Base-by-base conservation (phyloP, 1,139 yeast species). In the Protomyces lactucae-debilis region DNA sequence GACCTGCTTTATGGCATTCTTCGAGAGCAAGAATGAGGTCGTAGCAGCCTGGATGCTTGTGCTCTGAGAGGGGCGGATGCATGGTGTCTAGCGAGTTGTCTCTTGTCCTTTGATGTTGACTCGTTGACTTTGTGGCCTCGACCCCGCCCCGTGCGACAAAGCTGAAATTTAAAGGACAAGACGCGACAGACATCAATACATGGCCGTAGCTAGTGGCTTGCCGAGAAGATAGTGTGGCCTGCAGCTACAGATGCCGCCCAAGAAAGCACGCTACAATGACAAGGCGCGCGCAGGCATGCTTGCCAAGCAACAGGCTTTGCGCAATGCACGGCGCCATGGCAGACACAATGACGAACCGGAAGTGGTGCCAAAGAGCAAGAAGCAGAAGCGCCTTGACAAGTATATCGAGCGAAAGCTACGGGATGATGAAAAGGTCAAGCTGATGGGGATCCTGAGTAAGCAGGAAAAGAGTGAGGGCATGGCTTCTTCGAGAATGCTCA, bases 261-360 rank as follows among this genome's bases (percentile, higher is more conserved):
- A 55, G 39, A 59, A 59, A 28, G 63, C 63, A 3, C 1, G 96
- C 68, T 87, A 86, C 78, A 89, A 89, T 74, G 96, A 87, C 74
- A 88, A 87, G 78, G 96, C 95, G 65, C 83, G 95, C 46, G 73
- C 90, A 3, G 96, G 96, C 39, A 87, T 87, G 83, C 85, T 89
- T 72, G 86, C 92, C 48, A 88, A 87, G 78, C 88, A 87, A 73
- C 85, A 87, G 45, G 85, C 86, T 57, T 78, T 89, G 70, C 86
- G 85, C 69, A 77, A 77, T 65, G 87, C 84, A 45, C 79, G 96
- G 65, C 87, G 88, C 71, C 68, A 67, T 14, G 84, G 87, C 75
- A 86, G 84, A 71, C 84, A 85, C 73, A 75, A 77, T 48, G 78
- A 87, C 54, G 82, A 81, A 64, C 70, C 72, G 14, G 80, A 78